Base-by-base conservation (phyloP, 192 early-diverging fungal species). In the Umbelopsis sp. region DNA sequence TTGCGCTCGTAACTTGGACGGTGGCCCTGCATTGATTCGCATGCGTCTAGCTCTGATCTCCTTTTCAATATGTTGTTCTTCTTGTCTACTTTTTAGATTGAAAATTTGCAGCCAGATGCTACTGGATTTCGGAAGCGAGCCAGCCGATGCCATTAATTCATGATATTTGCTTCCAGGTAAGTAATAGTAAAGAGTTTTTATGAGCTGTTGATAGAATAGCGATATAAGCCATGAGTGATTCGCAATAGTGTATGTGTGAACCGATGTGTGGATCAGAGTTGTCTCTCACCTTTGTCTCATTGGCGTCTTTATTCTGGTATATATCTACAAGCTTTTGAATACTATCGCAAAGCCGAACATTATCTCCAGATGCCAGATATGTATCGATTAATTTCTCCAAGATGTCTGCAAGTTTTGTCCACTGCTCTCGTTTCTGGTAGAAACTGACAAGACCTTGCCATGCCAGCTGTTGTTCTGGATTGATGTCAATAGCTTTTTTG, bases 41-140 rank as follows among this genome's bases (percentile, higher is more conserved):
- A 86, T 85, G 8, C 88, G 87, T 26, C 94, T 87, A 31, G 86
- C 75, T 45, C 83, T 83, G 16, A 94, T 76, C 56, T 93, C 90
- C 7, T 75, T 78, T 17, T 86, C 85, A 11, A 91, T 79, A 3
- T 81, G 84, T n/a, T 80, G 21, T 32, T 85, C 77, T 10, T 82
- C 71, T 32, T 45, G 68, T 29, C 85, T 83, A 1, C 77, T 62
- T 10, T 82, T 45, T 1, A 66, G 59, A 5, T 76, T 74, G 12
- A 88, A n/a, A 4, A 62, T 62, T 34, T 62, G 29, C 29, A 62
- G 20, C 56, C 56, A 62, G 31, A 62, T 62, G 1, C 16, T 6
- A 62, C 56, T 34, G 8, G 26, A 11, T 29, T 68, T 53, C 2
- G 83, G 83, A 16, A 84, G 36, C 2, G 80, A 50, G 9, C 71